These are phyloP conservation scores for Colletotrichum chlorophyti DNA, from an alignment of 2,329 filamentous ascomycete species.

Conservation along the genomic window DNA sequence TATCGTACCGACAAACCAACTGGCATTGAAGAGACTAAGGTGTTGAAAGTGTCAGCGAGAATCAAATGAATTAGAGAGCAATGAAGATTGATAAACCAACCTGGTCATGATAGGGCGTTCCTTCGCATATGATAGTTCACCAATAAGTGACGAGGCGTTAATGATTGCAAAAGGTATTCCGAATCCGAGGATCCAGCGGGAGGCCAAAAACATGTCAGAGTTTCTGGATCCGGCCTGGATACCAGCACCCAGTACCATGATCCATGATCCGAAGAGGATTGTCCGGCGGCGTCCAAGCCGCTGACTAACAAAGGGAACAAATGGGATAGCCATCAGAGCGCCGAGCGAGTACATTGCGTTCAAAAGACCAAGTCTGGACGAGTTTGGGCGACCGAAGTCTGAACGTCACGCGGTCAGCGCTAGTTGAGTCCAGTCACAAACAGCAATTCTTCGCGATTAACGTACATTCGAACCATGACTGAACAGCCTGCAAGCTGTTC, in stretches of 20 bases:
- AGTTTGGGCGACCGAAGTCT: conserved; percentile 49
- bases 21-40: conserved; percentile 49
- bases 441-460: neutral
- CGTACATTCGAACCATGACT: conserved; percentile 45
- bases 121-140: conserved; percentile 60
- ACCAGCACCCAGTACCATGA: conserved; percentile 40
- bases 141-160: conserved; percentile 56
- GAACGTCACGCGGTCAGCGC: neutral
- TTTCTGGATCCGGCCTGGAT: conserved; percentile 41
- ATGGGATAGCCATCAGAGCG: conserved; percentile 43
- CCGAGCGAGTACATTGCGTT: conserved; percentile 56
- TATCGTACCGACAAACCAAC: conserved; percentile 13
- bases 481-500: conserved; percentile 49
- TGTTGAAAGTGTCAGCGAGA: neutral
- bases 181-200: conserved; percentile 60
- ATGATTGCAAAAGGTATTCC: conserved; percentile 60
- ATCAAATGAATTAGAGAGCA: neutral
- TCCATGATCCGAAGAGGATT: conserved; percentile 38
- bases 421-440: neutral
- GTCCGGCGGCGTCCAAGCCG: conserved; percentile 38
- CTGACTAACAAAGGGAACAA: conserved; percentile 40
- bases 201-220: conserved; percentile 57
- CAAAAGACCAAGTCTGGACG: conserved; percentile 40
- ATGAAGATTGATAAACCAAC: conserved; percentile 33
- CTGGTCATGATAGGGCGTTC: conserved; percentile 59